Percentiles rank a stretch among this genome's conserved stretches.
Evolutionary conservation across 768 basidiomycete species (phyloP).

Genomic region (Russula abietina): DNA sequence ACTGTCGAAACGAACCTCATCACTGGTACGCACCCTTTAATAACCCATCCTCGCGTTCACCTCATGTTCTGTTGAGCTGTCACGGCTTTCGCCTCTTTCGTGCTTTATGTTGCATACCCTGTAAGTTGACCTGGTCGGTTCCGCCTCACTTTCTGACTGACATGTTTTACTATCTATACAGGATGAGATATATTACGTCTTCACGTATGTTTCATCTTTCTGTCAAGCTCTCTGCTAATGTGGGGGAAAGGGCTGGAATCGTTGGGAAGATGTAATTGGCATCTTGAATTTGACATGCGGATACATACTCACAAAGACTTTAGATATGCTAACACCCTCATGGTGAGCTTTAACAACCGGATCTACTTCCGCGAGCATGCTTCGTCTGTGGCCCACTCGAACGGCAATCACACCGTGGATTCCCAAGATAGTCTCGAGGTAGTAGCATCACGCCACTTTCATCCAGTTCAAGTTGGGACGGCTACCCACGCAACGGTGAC

Average conservation of each 20-base stretch:
- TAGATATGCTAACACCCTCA: constrained; percentile 28
- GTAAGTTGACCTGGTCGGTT: background rate
- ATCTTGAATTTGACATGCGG: background rate
- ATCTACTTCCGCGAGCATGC: constrained; percentile 19
- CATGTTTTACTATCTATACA: background rate
- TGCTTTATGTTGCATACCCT: constrained; percentile 11
- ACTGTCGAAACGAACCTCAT: constrained; percentile 29
- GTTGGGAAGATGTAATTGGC: constrained; percentile 24
- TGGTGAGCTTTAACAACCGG: constrained; percentile 28
- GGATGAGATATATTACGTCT: constrained; percentile 18
- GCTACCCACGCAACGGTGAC: background rate
- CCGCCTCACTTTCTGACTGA: constrained; percentile 1
- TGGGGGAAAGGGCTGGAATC: constrained; percentile 20
- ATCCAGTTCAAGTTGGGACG: constrained; percentile 38
- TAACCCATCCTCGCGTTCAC: background rate
- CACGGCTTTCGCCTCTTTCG: constrained; percentile 6
- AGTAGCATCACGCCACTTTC: background rate
- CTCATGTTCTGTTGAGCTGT: constrained; percentile 2
- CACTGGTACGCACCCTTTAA: constrained; percentile 12
- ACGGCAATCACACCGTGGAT: background rate
- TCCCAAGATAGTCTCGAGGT: background rate
- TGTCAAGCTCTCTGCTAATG: background rate
- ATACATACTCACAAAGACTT: background rate
- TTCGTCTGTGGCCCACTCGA: background rate
- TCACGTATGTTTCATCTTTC: constrained; percentile 7